Conservation (phyloP, 305 asterid genomes). For the Ilex paraguariensis region DNA sequence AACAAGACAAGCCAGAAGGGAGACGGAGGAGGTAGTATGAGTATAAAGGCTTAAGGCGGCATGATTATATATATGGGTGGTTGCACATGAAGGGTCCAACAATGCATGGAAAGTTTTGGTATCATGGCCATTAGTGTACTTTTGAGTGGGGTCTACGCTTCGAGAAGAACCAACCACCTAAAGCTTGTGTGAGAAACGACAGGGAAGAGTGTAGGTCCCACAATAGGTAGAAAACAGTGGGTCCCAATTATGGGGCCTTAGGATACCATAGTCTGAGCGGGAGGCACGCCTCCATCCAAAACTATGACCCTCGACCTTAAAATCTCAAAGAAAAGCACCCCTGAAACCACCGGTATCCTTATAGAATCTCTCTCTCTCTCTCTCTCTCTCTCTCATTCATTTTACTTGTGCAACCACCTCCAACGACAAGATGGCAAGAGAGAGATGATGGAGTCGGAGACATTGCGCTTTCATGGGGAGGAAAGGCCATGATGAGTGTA, state of each 20-base stretch:
- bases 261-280: conserved; percentile 17
- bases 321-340: conserved; percentile 61
- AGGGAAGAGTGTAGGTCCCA: neutral
- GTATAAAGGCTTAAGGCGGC: conserved; percentile 28
- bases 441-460: conserved; percentile 16
- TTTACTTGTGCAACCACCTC: conserved; percentile 44
- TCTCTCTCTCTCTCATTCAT: conserved; percentile 19
- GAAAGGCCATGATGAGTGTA: neutral
- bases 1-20: conserved; percentile 4
- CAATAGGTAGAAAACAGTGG: conserved; percentile 3
- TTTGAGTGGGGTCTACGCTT: conserved; percentile 29
- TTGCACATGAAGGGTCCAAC: conserved; percentile 12
- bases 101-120: conserved; percentile 53
- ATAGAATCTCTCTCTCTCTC: conserved; percentile 5
- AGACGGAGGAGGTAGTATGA: conserved; percentile 19
- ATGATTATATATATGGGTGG: conserved; percentile 41
- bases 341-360: conserved; percentile 33
- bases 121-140: conserved; percentile 29
- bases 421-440: conserved; percentile 22
- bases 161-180: conserved; percentile 45
- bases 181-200: neutral
- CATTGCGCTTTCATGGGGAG: conserved; percentile 16
- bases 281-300: conserved; percentile 28
- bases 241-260: conserved; percentile 24
- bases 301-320: conserved; percentile 66